A percentile compares a stretch with the other conserved stretches of the same genome.
These are phyloP conservation scores for Aquilaria malaccensis DNA, from an alignment of 345 rosid species.

Conservation along the genomic window DNA sequence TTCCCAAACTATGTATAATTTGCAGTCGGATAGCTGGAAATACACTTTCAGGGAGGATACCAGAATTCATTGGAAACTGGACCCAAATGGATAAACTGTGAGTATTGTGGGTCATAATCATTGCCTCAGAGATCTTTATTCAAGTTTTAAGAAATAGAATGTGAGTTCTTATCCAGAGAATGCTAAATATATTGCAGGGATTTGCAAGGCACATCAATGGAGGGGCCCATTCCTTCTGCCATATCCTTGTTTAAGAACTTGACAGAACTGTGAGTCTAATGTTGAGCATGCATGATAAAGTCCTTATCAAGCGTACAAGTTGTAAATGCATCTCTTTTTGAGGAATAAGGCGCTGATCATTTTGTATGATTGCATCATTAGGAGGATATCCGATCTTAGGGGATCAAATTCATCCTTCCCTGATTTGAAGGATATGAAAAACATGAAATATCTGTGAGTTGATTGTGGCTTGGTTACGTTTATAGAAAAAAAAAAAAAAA, in stretches of 20 bases:
- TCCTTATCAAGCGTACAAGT: background rate
- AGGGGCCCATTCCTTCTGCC: conserved; percentile 75
- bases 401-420: conserved; percentile 52
- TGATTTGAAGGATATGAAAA: conserved; percentile 23
- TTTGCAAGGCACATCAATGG: conserved; percentile 78
- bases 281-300: background rate
- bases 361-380: conserved; percentile 10
- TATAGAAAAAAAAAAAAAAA: background rate
- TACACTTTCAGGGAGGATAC: conserved; percentile 63
- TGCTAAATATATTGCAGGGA: conserved; percentile 31
- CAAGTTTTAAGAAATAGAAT: background rate
- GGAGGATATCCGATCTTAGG: conserved; percentile 69
- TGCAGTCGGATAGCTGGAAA: conserved; percentile 81
- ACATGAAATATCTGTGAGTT: conserved; percentile 41
- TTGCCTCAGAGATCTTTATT: background rate
- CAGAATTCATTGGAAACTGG: conserved; percentile 83
- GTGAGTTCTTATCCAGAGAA: background rate
- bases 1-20: background rate
- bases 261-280: conserved; percentile 43
- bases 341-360: background rate
- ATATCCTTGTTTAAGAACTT: conserved; percentile 48
- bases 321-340: no score
- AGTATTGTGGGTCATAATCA: conserved; percentile 18
- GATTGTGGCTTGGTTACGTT: background rate
- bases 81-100: conserved; percentile 49